These are phyloP conservation scores for Populus davidiana DNA, from an alignment of 345 rosid genomes.

Conservation along the genomic window DNA sequence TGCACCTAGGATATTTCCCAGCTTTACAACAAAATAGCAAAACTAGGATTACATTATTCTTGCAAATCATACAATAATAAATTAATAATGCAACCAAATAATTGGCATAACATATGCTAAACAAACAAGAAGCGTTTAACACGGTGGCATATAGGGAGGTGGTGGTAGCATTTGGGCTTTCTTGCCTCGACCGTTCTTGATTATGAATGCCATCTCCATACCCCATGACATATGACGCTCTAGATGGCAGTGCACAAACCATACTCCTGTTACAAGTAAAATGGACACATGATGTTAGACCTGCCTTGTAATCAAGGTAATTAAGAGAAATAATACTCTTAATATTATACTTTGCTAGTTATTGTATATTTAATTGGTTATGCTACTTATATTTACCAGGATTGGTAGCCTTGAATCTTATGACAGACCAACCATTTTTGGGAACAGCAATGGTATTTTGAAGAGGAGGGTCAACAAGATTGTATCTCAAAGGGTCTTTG, in stretches of 20 bases:
- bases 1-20: no score
- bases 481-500: slow-evolving; percentile 24
- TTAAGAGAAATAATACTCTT: neutral
- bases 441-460: slow-evolving; percentile 15
- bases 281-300: neutral
- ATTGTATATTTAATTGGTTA: no score
- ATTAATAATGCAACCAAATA: no score
- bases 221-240: slow-evolving; percentile 69
- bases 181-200: slow-evolving; percentile 40
- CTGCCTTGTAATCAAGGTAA: neutral
- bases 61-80: no score
- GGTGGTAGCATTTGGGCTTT: slow-evolving; percentile 44
- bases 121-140: slow-evolving; percentile 4
- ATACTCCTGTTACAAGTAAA: slow-evolving; percentile 41
- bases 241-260: slow-evolving; percentile 72
- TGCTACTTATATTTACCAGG: slow-evolving; percentile 1
- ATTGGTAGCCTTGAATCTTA: slow-evolving; percentile 11
- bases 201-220: slow-evolving; percentile 49
- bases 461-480: slow-evolving; percentile 27
- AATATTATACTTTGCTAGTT: no score
- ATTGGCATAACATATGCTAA: no score
- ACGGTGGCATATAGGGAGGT: slow-evolving; percentile 51
- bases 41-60: no score
- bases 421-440: slow-evolving; percentile 14
- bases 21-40: no score